These are phyloP conservation scores for Bipolaris gigantea DNA, from an alignment of 2,329 filamentous ascomycete genomes.

Conservation along the genomic window DNA sequence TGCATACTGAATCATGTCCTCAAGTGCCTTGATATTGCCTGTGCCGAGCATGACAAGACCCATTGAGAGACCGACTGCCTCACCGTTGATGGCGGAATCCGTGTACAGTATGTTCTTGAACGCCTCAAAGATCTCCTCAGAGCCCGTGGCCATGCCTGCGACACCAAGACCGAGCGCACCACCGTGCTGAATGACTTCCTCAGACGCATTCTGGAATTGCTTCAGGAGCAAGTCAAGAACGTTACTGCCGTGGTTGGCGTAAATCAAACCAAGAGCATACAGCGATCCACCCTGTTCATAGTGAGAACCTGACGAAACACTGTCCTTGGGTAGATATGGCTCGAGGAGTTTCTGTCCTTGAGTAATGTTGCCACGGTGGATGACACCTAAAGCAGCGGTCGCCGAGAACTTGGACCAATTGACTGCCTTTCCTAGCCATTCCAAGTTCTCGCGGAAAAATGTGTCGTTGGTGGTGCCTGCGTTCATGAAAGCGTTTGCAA, in stretches of 20 bases:
- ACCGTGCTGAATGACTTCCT: slow-evolving; percentile 96
- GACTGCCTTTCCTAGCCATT: slow-evolving; percentile 97
- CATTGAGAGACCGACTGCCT: slow-evolving; percentile 94
- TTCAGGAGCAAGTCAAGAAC: slow-evolving; percentile 78
- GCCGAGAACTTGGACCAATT: slow-evolving; percentile 99
- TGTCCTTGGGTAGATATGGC: slow-evolving; percentile 84
- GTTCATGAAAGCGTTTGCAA: slow-evolving; percentile 99
- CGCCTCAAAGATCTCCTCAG: slow-evolving; percentile 86
- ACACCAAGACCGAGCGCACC: slow-evolving; percentile 94
- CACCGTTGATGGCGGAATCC: slow-evolving; percentile 94
- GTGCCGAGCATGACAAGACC: slow-evolving; percentile 97
- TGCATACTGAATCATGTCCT: slow-evolving; percentile 97
- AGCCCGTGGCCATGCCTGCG: slow-evolving; percentile 94
- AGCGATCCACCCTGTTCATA: slow-evolving; percentile 96
- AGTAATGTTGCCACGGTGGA: slow-evolving; percentile 91
- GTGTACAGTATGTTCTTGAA: slow-evolving; percentile 86
- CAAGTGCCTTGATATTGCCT: slow-evolving; percentile 88
- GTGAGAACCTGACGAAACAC: slow-evolving; percentile 75
- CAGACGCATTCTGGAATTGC: slow-evolving; percentile 74
- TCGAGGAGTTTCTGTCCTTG: slow-evolving; percentile 92
- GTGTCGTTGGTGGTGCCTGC: slow-evolving; percentile 97
- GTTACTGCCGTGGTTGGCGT: slow-evolving; percentile 93
- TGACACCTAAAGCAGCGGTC: slow-evolving; percentile 92
- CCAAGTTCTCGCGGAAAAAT: slow-evolving; percentile 96
- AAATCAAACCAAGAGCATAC: slow-evolving; percentile 93